phyloP scores from a whole-genome alignment of 1,139 yeast species.

The Suhomyces maxii region DNA sequence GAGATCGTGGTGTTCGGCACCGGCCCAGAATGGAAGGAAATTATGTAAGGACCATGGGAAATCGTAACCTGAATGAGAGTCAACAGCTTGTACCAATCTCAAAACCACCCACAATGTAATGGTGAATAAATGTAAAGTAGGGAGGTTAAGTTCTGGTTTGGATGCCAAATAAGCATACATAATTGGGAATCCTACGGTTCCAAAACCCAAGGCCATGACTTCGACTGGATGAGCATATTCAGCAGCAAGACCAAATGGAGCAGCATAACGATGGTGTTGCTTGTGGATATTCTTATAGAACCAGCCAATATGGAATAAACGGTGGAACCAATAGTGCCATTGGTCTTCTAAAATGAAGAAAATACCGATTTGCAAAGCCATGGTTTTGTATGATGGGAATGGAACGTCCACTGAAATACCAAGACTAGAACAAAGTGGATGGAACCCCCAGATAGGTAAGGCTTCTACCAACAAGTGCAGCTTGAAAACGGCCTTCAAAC shows the following conservation, averaged over 20 bases:
- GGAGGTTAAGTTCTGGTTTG: conserved; percentile 46
- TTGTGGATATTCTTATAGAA: conserved; percentile 91
- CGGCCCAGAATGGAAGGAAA: conserved; percentile 94
- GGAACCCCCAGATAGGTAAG: conserved; percentile 94
- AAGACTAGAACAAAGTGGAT: conserved; percentile 76
- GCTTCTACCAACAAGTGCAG: conserved; percentile 92
- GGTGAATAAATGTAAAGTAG: conserved; percentile 80
- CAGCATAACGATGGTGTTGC: conserved; percentile 95
- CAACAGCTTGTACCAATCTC: conserved; percentile 91
- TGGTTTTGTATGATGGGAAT: conserved; percentile 64
- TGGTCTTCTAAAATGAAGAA: conserved; percentile 87
- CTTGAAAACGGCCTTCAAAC: conserved; percentile 77
- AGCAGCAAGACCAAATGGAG: conserved; percentile 94
- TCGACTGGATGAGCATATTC: conserved; percentile 97
- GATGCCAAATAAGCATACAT: conserved; percentile 46
- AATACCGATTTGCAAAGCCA: conserved; percentile 62
- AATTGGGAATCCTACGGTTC: conserved; percentile 93
- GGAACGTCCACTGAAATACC: conserved; percentile 81
- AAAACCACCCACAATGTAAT: conserved; percentile 84
- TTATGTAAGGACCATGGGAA: conserved; percentile 95
- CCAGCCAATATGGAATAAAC: conserved; percentile 80
- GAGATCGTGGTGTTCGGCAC: conserved; percentile 96
- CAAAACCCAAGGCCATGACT: conserved; percentile 85
- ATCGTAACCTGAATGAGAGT: conserved; percentile 95
- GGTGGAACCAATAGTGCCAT: conserved; percentile 96